phyloP scores from a whole-genome alignment of 345 rosid species.

The Salix koriyanagi region DNA sequence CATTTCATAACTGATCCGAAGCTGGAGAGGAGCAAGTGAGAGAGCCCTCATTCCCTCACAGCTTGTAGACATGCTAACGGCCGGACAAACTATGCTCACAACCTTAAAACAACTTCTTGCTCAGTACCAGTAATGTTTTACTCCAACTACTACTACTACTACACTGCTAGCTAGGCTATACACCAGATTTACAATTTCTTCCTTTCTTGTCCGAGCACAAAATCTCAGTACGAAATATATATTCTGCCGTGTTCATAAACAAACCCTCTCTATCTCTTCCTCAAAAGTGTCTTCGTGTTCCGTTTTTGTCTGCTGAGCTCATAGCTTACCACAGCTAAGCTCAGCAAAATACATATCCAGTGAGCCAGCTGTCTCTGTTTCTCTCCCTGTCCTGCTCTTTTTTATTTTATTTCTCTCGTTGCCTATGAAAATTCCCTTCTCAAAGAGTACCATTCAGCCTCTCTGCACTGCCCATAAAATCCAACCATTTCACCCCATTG shows the following conservation, averaged over 20 bases:
- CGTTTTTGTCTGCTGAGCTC: not conserved
- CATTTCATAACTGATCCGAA: not conserved
- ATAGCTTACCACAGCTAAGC: not conserved
- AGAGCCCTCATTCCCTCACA: not conserved
- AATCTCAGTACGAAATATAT: not conserved
- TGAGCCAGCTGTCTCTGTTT: not conserved
- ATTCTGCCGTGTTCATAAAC: not conserved
- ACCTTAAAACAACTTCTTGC: no score
- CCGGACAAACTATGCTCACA: no score
- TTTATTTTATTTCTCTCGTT: not conserved
- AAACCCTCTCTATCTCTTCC: not conserved
- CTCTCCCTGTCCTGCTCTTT: not conserved
- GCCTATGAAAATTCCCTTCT: constrained; percentile 2
- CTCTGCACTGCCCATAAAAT: not conserved
- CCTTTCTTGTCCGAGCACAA: not conserved
- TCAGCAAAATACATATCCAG: constrained; percentile 2
- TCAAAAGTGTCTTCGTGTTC: not conserved
- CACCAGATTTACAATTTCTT: not conserved
- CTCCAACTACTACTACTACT: no score
- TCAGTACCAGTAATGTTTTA: not conserved
- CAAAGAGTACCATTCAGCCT: not conserved
- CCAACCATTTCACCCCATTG: not conserved
- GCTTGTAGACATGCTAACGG: not conserved
- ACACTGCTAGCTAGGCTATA: not conserved
- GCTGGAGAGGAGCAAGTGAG: not conserved